phyloP scores from a whole-genome alignment of 768 basidiomycete species.

The Cyclocybe cylindracea region DNA sequence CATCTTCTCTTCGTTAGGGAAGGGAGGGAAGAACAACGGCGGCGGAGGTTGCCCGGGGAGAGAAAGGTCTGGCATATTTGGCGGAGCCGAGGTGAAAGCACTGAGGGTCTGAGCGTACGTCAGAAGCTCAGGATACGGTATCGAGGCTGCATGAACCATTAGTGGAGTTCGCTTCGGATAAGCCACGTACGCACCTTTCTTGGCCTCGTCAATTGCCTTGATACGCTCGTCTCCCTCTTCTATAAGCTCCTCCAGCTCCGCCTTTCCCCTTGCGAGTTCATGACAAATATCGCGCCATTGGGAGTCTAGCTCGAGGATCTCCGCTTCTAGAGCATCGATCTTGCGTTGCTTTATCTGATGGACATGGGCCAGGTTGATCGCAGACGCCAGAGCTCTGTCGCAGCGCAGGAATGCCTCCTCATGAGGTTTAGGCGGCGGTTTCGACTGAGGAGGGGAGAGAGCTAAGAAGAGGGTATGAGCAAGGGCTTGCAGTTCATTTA shows the following conservation, averaged over 20 bases:
- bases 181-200: slow-evolving; percentile 51
- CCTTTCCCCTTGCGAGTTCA: slow-evolving; percentile 64
- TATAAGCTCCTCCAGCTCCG: slow-evolving; percentile 68
- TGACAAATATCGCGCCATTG: slow-evolving; percentile 70
- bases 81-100: slow-evolving; percentile 86
- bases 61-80: slow-evolving; percentile 78
- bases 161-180: not conserved
- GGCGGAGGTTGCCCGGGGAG: slow-evolving; percentile 74
- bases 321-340: slow-evolving; percentile 71
- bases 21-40: slow-evolving; percentile 85
- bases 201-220: slow-evolving; percentile 69
- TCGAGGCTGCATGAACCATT: slow-evolving; percentile 49
- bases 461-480: slow-evolving; percentile 73
- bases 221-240: slow-evolving; percentile 76
- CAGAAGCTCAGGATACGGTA: slow-evolving; percentile 81
- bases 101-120: slow-evolving; percentile 85
- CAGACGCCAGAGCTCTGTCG: slow-evolving; percentile 65
- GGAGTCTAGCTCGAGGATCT: slow-evolving; percentile 67
- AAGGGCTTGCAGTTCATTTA: slow-evolving; percentile 61
- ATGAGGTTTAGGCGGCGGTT: slow-evolving; percentile 63
- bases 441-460: slow-evolving; percentile 64
- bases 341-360: slow-evolving; percentile 78
- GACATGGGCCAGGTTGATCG: slow-evolving; percentile 61
- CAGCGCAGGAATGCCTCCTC: slow-evolving; percentile 58
- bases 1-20: slow-evolving; percentile 92